A percentile compares a stretch with the other conserved stretches of the same genome.
phyloP scores from a whole-genome alignment of 1,139 yeast genomes.

The Yamadazyma oceani region DNA sequence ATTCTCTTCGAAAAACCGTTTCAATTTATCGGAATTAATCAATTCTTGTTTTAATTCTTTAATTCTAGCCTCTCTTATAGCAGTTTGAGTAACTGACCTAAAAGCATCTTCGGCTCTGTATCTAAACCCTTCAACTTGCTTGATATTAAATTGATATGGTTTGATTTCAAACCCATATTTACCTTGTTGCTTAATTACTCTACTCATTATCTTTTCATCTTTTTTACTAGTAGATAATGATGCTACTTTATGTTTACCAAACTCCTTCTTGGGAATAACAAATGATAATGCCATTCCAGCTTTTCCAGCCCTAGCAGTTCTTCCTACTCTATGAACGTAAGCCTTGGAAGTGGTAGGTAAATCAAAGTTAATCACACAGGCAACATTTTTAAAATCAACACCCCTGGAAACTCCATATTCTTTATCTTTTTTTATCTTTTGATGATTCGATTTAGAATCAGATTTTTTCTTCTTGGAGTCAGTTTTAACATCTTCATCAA shows the following conservation, averaged over 20 bases:
- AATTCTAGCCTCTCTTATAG: slow-evolving; percentile 91
- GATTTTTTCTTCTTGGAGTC: slow-evolving; percentile 13
- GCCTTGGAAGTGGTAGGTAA: slow-evolving; percentile 87
- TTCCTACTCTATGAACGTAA: slow-evolving; percentile 91
- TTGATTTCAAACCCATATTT: slow-evolving; percentile 69
- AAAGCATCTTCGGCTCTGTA: slow-evolving; percentile 97
- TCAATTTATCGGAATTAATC: slow-evolving; percentile 83
- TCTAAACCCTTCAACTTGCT: slow-evolving; percentile 92
- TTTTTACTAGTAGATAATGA: slow-evolving; percentile 66
- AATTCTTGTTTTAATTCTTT: slow-evolving; percentile 88
- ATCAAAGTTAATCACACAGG: slow-evolving; percentile 95
- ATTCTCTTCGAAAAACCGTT: slow-evolving; percentile 94
- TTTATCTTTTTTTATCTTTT: slow-evolving; percentile 49
- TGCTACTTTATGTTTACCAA: slow-evolving; percentile 88
- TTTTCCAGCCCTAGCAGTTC: slow-evolving; percentile 98
- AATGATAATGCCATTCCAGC: slow-evolving; percentile 94
- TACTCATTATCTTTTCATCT: slow-evolving; percentile 81
- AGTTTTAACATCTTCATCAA: slow-evolving; percentile 34
- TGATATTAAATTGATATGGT: slow-evolving; percentile 90
- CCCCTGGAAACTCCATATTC: slow-evolving; percentile 98
- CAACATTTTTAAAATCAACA: slow-evolving; percentile 93
- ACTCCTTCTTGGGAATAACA: slow-evolving; percentile 79
- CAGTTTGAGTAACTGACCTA: slow-evolving; percentile 86
- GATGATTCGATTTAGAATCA: slow-evolving; percentile 21
- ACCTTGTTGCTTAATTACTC: slow-evolving; percentile 76